Evolutionary conservation across 768 basidiomycete species (phyloP).

Genomic region (Agaricus bisporus): DNA sequence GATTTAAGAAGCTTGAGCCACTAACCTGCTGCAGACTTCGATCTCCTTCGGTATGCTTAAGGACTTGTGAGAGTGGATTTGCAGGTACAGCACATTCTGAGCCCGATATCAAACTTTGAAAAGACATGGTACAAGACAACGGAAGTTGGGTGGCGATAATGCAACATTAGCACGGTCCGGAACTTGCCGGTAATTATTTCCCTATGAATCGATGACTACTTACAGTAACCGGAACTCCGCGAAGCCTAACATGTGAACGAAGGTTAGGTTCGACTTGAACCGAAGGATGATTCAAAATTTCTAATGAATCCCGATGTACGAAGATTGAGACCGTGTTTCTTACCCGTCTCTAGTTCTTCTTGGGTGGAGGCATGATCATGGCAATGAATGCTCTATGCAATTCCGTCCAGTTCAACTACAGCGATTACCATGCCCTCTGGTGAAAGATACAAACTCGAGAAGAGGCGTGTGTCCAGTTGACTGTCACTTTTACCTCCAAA

Average conservation of each 20-base stretch:
- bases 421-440: no score
- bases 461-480: no score
- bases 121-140: slow-evolving; percentile 43
- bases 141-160: slow-evolving; percentile 9
- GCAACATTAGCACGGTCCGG: slow-evolving; percentile 23
- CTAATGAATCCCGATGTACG: no score
- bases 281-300: background rate
- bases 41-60: slow-evolving; percentile 88
- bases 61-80: slow-evolving; percentile 84
- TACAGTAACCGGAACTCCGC: background rate
- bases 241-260: no score
- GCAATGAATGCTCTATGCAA: no score
- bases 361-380: no score
- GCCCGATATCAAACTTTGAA: slow-evolving; percentile 79
- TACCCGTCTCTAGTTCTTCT: no score
- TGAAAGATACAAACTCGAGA: no score
- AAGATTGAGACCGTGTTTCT: no score
- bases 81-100: slow-evolving; percentile 81
- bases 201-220: slow-evolving; percentile 13
- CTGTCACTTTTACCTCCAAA: no score
- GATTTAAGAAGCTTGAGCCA: slow-evolving; percentile 4
- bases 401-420: no score
- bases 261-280: background rate
- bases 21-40: slow-evolving; percentile 81
- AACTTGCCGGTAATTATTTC: slow-evolving; percentile 18